Evolutionary conservation across 495 filamentous ascomycete genomes (phyloP).

Genomic region (Parmelia sp.): DNA sequence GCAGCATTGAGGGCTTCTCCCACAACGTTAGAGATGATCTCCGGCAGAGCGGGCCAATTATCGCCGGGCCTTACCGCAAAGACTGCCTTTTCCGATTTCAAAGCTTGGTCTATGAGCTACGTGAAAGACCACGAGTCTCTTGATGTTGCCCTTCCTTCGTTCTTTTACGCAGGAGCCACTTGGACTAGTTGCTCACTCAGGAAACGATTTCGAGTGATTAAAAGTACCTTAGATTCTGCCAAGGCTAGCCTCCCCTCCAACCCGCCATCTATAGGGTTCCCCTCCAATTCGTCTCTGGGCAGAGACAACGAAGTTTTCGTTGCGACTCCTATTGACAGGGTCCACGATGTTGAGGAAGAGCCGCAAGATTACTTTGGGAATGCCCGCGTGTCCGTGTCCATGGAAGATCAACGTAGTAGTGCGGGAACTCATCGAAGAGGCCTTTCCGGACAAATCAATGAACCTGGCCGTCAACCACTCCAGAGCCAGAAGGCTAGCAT

Average conservation of each 20-base stretch:
- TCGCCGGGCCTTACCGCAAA: constrained; percentile 30
- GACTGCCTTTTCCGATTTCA: constrained; percentile 50
- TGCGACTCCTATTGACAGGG: constrained; percentile 9
- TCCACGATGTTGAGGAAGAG: constrained; percentile 26
- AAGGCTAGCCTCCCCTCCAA: constrained; percentile 13
- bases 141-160: constrained; percentile 42
- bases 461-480: not conserved
- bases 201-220: constrained; percentile 57
- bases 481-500: constrained; percentile 3
- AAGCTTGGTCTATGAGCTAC: constrained; percentile 53
- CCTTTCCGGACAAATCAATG: not conserved
- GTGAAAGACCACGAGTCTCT: constrained; percentile 41
- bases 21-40: constrained; percentile 45
- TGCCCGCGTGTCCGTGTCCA: constrained; percentile 16
- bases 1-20: constrained; percentile 45
- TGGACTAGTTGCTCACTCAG: constrained; percentile 61
- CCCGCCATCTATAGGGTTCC: constrained; percentile 18
- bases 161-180: constrained; percentile 48
- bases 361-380: constrained; percentile 45
- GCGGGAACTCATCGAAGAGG: not conserved
- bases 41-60: constrained; percentile 36
- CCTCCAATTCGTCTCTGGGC: constrained; percentile 11
- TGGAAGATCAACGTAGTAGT: constrained; percentile 4
- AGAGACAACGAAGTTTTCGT: constrained; percentile 13
- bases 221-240: constrained; percentile 33